Evolutionary conservation across 2,329 filamentous ascomycete species (phyloP), one percentile per base, ranked within the genome.

Genomic region (Thermochaetoides dissita): DNA sequence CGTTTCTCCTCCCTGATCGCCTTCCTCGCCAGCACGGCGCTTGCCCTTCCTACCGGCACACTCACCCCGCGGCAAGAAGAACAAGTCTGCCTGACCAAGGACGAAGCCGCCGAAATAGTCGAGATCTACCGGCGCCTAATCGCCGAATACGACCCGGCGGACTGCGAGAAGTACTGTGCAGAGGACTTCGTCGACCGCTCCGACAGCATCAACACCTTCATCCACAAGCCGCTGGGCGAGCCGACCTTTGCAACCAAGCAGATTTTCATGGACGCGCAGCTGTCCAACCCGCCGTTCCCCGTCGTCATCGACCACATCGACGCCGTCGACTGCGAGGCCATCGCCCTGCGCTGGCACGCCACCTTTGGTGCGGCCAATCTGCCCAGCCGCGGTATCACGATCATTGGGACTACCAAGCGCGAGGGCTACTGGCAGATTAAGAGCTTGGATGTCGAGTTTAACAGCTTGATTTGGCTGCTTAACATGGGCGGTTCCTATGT

Each of bases 131-230:
- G 43, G 39, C 48, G 48, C 34, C 51, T 57, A 12, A 59, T 59
- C 47, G 50, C 55, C 48, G 51, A 53, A 42, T 59, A 58, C 51
- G 49, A 43, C 36, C 48, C 49, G 32, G 49, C 46, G 5, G 52
- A 51, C 43, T 52, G 51, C 48, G 49, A 47, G 8, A 57, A 54
- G 49, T 57, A 57, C 50, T 53, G 54, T 45, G 51, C 54, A 40
- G 46, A 52, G 32, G 41, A 46, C 36, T 58, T 58, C 34, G 54
- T 54, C 44, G 55, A 58, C 50, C 49, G 51, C 39, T 57, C 56
- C 41, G 56, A 58, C 53, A 57, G 55, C 49, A 58, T 59, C 53
- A 58, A 58, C 53, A 54, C 49, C 40, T 55, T 59, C 50, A 50
- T 55, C 43, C 46, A 53, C 49, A 46, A 47, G 41, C 54, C 56